These are phyloP conservation scores for Chaetomium cochliodes DNA, from an alignment of 495 filamentous ascomycete genomes.

Conservation along the genomic window DNA sequence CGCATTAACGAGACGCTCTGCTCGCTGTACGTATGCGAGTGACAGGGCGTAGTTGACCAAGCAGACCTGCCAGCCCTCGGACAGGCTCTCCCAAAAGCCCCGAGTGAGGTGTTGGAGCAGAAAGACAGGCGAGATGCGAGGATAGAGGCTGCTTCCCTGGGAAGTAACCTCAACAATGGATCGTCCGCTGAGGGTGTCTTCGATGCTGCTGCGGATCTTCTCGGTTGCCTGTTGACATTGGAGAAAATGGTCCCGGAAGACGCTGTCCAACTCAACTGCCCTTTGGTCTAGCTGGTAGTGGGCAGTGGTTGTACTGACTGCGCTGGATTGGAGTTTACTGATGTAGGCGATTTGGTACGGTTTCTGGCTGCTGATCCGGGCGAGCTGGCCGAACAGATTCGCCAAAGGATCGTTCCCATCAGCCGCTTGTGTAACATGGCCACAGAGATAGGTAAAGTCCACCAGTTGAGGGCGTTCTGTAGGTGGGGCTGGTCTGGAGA, in stretches of 20 bases:
- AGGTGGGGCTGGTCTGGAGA: constrained; percentile 7
- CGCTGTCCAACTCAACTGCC: not conserved
- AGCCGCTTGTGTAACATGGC: not conserved
- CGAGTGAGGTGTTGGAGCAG: constrained; percentile 39
- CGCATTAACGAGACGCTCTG: constrained; percentile 36
- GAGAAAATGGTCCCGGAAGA: constrained; percentile 6
- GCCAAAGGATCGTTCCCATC: not conserved
- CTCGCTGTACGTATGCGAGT: constrained; percentile 40
- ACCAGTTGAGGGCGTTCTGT: constrained; percentile 9
- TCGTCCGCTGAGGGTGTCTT: not conserved
- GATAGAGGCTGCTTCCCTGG: constrained; percentile 21
- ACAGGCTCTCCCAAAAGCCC: constrained; percentile 27
- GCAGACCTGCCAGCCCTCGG: constrained; percentile 32
- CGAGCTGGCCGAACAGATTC: constrained; percentile 3
- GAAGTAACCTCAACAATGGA: constrained; percentile 12
- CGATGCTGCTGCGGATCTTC: constrained; percentile 4
- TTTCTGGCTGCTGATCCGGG: not conserved
- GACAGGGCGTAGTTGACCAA: constrained; percentile 42
- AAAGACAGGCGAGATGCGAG: constrained; percentile 37
- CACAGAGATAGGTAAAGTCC: not conserved
- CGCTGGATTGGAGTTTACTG: constrained; percentile 5
- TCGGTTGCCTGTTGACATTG: not conserved
- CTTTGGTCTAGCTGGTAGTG: not conserved
- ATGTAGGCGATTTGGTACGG: constrained; percentile 11
- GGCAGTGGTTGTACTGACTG: not conserved